These are phyloP conservation scores for Rhododendron ovatum DNA, from an alignment of 148 eudicot species.

Conservation along the genomic window DNA sequence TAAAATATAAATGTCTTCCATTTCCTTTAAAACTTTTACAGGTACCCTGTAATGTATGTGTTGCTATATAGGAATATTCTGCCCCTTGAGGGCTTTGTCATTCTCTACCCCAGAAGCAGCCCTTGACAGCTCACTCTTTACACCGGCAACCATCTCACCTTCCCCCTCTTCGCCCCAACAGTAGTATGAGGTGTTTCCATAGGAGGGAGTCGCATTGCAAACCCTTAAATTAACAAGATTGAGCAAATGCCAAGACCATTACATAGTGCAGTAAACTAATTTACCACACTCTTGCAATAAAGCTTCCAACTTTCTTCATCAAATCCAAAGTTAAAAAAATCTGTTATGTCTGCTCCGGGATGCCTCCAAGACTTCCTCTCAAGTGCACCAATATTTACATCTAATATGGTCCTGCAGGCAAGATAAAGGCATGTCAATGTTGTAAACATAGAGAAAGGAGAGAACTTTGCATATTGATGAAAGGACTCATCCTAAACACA, in stretches of 20 bases:
- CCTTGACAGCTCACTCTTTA: background rate
- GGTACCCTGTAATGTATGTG: background rate
- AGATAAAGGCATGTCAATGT: background rate
- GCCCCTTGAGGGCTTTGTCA: background rate
- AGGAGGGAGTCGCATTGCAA: background rate
- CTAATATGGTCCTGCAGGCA: constrained; percentile 34
- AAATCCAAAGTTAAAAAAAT: constrained; percentile 39
- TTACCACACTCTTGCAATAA: constrained; percentile 36
- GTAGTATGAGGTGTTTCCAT: background rate
- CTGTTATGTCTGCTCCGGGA: constrained; percentile 29
- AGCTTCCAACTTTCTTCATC: constrained; percentile 35
- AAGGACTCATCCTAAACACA: background rate
- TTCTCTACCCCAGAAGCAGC: background rate
- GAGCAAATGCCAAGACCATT: background rate
- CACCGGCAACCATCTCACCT: background rate
- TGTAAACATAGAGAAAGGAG: background rate
- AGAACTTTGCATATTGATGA: background rate
- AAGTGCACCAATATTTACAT: constrained; percentile 23
- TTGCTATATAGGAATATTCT: background rate
- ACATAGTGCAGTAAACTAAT: background rate
- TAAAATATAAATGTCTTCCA: background rate
- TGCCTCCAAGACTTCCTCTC: constrained; percentile 30
- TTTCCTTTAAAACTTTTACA: background rate
- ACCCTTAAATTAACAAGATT: background rate
- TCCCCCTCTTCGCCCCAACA: background rate